Evolutionary conservation across 306 rosid species (phyloP).

Genomic region (Prunus salicina): DNA sequence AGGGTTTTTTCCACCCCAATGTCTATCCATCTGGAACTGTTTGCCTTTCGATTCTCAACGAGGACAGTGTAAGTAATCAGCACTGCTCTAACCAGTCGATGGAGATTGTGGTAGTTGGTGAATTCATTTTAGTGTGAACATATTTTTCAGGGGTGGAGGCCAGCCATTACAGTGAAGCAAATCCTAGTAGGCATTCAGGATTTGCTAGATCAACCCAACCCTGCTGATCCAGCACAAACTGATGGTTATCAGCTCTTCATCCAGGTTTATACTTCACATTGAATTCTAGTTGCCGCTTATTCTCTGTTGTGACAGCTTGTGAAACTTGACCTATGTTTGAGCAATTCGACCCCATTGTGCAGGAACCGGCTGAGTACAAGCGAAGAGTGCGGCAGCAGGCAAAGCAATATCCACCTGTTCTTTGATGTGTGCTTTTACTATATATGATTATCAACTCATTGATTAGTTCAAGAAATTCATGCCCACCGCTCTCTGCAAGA

Average conservation of each 20-base stretch:
- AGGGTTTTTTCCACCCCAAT: constrained; percentile 86
- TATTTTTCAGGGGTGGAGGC: constrained; percentile 75
- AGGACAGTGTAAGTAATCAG: constrained; percentile 60
- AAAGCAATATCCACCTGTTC: constrained; percentile 68
- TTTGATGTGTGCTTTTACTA: constrained; percentile 29
- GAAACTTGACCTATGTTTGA: constrained; percentile 11
- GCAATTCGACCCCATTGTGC: constrained; percentile 18
- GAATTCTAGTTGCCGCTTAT: background rate
- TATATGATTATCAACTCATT: background rate
- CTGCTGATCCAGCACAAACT: constrained; percentile 91
- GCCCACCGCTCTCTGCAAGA: background rate
- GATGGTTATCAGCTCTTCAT: constrained; percentile 90
- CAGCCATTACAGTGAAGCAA: constrained; percentile 88
- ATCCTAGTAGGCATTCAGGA: constrained; percentile 90
- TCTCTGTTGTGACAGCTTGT: background rate
- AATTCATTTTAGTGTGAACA: background rate
- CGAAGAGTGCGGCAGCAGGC: constrained; percentile 80
- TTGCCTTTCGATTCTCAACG: constrained; percentile 86
- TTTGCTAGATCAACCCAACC: constrained; percentile 83
- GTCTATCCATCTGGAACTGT: constrained; percentile 97
- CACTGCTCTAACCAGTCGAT: background rate
- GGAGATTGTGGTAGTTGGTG: background rate
- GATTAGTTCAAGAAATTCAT: background rate
- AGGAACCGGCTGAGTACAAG: constrained; percentile 71
- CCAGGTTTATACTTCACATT: constrained; percentile 42